These are phyloP conservation scores for Crithidia acanthocephali DNA, from an alignment of 208 protist genomes.

Conservation along the genomic window DNA sequence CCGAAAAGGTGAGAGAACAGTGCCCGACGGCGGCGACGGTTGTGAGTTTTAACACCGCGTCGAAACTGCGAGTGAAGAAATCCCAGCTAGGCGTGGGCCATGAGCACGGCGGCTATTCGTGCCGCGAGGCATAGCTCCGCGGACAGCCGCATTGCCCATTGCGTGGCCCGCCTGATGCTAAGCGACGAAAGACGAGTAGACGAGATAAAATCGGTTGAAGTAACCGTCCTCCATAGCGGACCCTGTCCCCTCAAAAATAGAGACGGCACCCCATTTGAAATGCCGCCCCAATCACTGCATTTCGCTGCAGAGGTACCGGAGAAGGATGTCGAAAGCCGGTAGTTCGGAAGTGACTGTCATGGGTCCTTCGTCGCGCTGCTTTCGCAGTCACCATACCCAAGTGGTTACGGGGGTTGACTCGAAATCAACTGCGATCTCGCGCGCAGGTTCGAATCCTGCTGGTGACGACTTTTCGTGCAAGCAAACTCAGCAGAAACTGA, in stretches of 20 bases:
- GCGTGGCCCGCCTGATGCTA: too few species aligned
- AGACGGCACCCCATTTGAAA: conserved; percentile 3
- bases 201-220: conserved; percentile 2
- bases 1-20: conserved; percentile 5
- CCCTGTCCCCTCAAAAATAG: conserved; percentile 18
- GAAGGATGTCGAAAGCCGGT: too few species aligned
- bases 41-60: conserved; percentile 15
- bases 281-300: background rate
- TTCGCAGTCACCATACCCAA: conserved; percentile 78
- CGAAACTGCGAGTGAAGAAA: conserved; percentile 16
- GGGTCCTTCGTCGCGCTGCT: background rate
- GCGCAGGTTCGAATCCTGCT: conserved; percentile 90
- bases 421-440: conserved; percentile 91
- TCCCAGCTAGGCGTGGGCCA: background rate
- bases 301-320: too few species aligned
- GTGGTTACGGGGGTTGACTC: conserved; percentile 91
- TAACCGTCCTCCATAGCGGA: conserved; percentile 31
- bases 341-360: background rate
- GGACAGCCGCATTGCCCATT: too few species aligned
- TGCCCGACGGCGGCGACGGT: conserved; percentile 32
- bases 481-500: too few species aligned
- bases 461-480: conserved; percentile 53
- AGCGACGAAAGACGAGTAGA: too few species aligned
- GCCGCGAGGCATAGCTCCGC: too few species aligned
- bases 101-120: too few species aligned